Conservation (phyloP, 2,329 filamentous ascomycete genomes). For the Sporothrix sp. region DNA sequence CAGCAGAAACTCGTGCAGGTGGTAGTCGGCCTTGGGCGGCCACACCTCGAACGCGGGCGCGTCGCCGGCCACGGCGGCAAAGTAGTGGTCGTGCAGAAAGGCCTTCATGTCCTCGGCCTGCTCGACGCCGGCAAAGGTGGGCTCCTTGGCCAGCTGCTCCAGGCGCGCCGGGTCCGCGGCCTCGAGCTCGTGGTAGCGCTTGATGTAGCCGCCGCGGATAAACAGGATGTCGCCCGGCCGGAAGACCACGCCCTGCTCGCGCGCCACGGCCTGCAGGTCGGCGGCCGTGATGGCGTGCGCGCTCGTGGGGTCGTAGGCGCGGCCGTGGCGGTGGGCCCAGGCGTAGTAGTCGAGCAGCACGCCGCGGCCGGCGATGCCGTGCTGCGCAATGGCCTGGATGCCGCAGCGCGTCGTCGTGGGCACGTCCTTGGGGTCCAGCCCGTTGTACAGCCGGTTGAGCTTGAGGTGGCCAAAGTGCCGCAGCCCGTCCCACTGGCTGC, state of each 20-base stretch:
- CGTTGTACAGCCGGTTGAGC: slow-evolving; percentile 4
- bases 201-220: slow-evolving; percentile 52
- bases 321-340: slow-evolving; percentile 40
- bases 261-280: slow-evolving; percentile 49
- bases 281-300: slow-evolving; percentile 42
- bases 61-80: slow-evolving; percentile 56
- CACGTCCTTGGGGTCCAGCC: slow-evolving; percentile 1
- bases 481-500: slow-evolving; percentile 48
- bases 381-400: slow-evolving; percentile 21
- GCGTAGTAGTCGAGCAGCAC: slow-evolving; percentile 44
- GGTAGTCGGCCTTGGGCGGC: slow-evolving; percentile 19
- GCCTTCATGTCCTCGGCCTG: slow-evolving; percentile 43
- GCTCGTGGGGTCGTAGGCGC: slow-evolving; percentile 41
- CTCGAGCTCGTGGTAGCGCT: slow-evolving; percentile 41
- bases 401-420: slow-evolving; percentile 1
- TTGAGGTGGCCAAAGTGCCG: slow-evolving; percentile 27
- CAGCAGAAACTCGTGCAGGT: slow-evolving; percentile 40
- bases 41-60: slow-evolving; percentile 49
- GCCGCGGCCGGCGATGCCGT: slow-evolving; percentile 44
- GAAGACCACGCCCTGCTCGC: slow-evolving; percentile 53
- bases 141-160: slow-evolving; percentile 23
- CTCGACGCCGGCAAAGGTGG: slow-evolving; percentile 28
- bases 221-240: slow-evolving; percentile 56
- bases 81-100: slow-evolving; percentile 62
- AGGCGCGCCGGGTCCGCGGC: slow-evolving; percentile 24